Conservation (phyloP, 2,329 filamentous ascomycete species). For the Fusarium verticillioides region DNA sequence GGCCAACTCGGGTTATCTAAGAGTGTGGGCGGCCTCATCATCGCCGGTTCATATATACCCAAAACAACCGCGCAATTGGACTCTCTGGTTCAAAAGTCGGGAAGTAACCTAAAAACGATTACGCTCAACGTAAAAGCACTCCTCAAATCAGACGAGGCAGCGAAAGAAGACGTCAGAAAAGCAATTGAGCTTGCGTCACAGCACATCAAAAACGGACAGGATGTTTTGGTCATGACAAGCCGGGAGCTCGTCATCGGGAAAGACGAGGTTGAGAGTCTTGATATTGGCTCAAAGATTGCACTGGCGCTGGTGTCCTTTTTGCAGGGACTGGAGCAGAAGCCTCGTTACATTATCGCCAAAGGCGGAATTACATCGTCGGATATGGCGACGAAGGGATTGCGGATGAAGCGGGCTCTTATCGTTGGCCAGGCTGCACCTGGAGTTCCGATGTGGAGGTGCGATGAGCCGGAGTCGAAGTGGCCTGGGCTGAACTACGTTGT, state of each 20-base stretch:
- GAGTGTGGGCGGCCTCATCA: conserved; percentile 60
- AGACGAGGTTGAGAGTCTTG: conserved; percentile 62
- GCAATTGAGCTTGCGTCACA: conserved; percentile 51
- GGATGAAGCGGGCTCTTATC: conserved; percentile 63
- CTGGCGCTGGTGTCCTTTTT: conserved; percentile 62
- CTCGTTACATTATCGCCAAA: conserved; percentile 68
- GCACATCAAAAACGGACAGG: conserved; percentile 57
- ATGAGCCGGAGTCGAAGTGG: conserved; percentile 63
- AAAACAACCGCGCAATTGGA: conserved; percentile 68
- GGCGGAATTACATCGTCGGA: conserved; percentile 70
- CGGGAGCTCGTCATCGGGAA: conserved; percentile 58
- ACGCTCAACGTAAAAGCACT: conserved; percentile 61
- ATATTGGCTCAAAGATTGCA: conserved; percentile 65
- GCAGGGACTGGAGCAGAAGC: conserved; percentile 56
- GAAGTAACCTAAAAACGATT: conserved; percentile 55
- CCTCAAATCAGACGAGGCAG: conserved; percentile 50
- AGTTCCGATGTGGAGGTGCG: conserved; percentile 68
- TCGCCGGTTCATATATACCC: conserved; percentile 68
- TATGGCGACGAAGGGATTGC: conserved; percentile 66
- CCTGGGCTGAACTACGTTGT: conserved; percentile 17
- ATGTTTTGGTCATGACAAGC: conserved; percentile 70
- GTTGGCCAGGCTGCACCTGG: conserved; percentile 68
- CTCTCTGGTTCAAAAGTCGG: conserved; percentile 52
- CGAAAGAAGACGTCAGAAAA: conserved; percentile 46
- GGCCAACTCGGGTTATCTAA: conserved; percentile 53